phyloP scores from a whole-genome alignment of 768 basidiomycete species.

The Floccularia luteovirens region DNA sequence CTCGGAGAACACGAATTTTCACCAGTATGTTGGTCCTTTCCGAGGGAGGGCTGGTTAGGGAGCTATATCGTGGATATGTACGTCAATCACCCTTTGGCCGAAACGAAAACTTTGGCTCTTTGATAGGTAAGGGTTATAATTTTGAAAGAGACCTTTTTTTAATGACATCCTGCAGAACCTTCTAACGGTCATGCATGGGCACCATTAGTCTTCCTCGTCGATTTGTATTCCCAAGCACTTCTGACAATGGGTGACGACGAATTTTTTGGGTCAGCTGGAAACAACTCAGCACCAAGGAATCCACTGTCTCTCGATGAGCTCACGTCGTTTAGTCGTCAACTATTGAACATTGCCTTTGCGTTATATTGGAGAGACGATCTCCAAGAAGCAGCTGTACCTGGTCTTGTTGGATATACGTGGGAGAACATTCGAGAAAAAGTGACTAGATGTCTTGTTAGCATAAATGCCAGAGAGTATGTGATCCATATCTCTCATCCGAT shows the following conservation, averaged over 20 bases:
- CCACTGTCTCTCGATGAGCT: slow-evolving; percentile 83
- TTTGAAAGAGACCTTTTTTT: slow-evolving; percentile 1
- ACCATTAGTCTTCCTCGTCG: slow-evolving; percentile 67
- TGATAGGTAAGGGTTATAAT: slow-evolving; percentile 14
- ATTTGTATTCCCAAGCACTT: slow-evolving; percentile 78
- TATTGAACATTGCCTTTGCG: slow-evolving; percentile 80
- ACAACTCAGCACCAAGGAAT: slow-evolving; percentile 41
- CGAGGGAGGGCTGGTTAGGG: slow-evolving; percentile 59
- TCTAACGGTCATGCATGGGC: slow-evolving; percentile 46
- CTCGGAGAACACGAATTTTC: slow-evolving; percentile 49
- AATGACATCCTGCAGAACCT: slow-evolving; percentile 26
- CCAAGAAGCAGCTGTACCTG: slow-evolving; percentile 14
- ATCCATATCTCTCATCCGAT: not conserved
- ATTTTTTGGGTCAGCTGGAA: slow-evolving; percentile 50
- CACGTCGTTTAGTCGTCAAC: slow-evolving; percentile 59
- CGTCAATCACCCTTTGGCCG: slow-evolving; percentile 55
- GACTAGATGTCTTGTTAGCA: slow-evolving; percentile 69
- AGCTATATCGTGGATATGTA: slow-evolving; percentile 66
- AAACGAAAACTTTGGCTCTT: slow-evolving; percentile 27
- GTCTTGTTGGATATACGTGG: slow-evolving; percentile 42
- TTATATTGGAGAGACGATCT: slow-evolving; percentile 45
- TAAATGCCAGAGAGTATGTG: slow-evolving; percentile 86
- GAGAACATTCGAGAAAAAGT: slow-evolving; percentile 69
- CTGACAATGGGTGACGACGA: slow-evolving; percentile 96
- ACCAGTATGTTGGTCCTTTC: slow-evolving; percentile 39